Evolutionary conservation across 129 eudicot species (phyloP), one percentile per base, ranked within the genome.

Genomic region (Dittrichia graveolens): DNA sequence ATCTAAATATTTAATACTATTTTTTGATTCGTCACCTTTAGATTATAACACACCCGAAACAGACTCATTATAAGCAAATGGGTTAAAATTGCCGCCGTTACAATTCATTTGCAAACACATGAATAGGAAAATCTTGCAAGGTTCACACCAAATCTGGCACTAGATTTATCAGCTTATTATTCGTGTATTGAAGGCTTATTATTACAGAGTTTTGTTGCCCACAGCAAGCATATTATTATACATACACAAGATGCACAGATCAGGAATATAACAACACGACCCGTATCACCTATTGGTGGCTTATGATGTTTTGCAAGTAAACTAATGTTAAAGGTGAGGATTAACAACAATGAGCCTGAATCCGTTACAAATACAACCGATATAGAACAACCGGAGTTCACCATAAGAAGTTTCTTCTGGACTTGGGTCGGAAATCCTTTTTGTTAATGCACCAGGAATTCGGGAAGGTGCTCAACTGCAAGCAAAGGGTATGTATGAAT

Each of bases 381-480:
- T 45, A 14, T 41, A 49, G 6, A 40, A 49, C 64, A 44, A 45
- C 39, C 46, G 19, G 47, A 65, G 8, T 66, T 89, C 77, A 92
- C 94, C 96, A 86, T 34, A 76, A 34, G 54, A 84, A 76, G 72
- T 72, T 85, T 69, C 88, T 88, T 73, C 76, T 87, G 46, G 83
- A 72, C 78, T 79, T 81, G 12, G 58, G 80, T 52, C 85, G 76
- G 65, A 84, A 90, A 70, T 88, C 91, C 84, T 88, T 88, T 78
- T 73, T 90, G 15, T 87, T 80, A 78, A 82, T 70, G 84, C 99
- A 90, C 97, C 99, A 95, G 48, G 97, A 79, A 60, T 70, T 63
- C 8, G 87, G 93, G 54, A 95, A 95, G 55, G 89, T 95, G 87
- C 99, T 90, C 84, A 90, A 68, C 99, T 95, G 88, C 72, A 80